Percentiles rank a stretch among this genome's conserved stretches.
These are phyloP conservation scores for Xylaria bambusicola DNA, from an alignment of 495 filamentous ascomycete genomes.

Conservation along the genomic window DNA sequence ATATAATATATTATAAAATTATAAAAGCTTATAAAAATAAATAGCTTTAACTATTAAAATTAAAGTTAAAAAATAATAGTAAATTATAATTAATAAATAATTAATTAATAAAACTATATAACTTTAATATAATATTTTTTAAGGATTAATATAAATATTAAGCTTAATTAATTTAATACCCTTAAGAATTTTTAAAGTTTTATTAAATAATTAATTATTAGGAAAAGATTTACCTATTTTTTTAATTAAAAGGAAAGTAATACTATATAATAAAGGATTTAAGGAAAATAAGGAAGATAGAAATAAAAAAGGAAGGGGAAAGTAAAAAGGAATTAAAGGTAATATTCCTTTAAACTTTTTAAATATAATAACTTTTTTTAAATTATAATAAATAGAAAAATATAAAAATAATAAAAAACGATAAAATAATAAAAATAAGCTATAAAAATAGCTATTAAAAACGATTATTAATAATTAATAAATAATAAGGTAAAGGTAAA, in stretches of 20 bases:
- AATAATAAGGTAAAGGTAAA: too few species aligned
- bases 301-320: not conserved
- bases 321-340: not conserved
- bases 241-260: not conserved
- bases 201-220: not conserved
- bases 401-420: too few species aligned
- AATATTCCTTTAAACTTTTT: too few species aligned
- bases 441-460: too few species aligned
- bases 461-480: too few species aligned
- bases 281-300: not conserved
- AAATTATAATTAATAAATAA: not conserved
- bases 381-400: too few species aligned
- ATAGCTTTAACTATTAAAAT: not conserved
- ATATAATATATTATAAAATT: constrained; percentile 3
- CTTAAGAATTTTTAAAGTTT: not conserved
- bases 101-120: not conserved
- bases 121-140: not conserved
- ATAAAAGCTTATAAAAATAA: not conserved
- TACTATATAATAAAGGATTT: not conserved
- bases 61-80: not conserved
- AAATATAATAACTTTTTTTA: too few species aligned
- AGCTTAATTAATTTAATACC: not conserved
- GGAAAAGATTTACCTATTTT: not conserved
- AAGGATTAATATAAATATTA: not conserved
- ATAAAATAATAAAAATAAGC: too few species aligned